phyloP scores from a whole-genome alignment of 192 early-diverging fungal species.

The Kickxella alabastrina region DNA sequence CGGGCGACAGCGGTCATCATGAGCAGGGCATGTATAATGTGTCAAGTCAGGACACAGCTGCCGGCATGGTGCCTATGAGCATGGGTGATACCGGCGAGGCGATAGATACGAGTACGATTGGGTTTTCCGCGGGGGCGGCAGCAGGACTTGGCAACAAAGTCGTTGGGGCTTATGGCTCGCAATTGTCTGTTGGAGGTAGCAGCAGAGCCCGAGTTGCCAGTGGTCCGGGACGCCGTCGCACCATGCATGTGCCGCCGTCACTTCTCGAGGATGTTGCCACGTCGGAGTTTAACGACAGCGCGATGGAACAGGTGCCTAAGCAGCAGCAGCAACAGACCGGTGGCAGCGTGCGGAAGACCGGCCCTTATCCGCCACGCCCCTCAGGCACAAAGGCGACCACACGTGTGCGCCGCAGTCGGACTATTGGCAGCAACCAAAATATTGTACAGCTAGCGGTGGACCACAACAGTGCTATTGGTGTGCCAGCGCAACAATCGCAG shows the following conservation, averaged over 20 bases:
- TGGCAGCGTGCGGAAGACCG: conserved; percentile 4
- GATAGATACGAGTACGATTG: background rate
- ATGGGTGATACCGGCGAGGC: conserved; percentile 19
- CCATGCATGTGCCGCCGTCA: conserved; percentile 48
- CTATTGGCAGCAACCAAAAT: conserved; percentile 22
- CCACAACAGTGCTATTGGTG: background rate
- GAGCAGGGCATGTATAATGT: background rate
- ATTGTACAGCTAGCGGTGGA: background rate
- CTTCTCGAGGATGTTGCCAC: conserved; percentile 42
- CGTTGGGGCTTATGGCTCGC: background rate
- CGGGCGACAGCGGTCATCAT: background rate
- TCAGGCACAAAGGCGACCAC: background rate
- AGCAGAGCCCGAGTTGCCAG: background rate
- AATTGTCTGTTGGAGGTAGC: background rate
- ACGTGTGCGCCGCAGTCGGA: conserved; percentile 30
- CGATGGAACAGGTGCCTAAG: no score
- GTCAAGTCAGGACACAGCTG: conserved; percentile 9
- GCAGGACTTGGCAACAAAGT: background rate
- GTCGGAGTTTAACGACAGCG: conserved; percentile 16
- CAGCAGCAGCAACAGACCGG: conserved; percentile 1
- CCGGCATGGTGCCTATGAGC: conserved; percentile 29
- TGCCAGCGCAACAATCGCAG: background rate
- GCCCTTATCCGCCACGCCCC: conserved; percentile 13
- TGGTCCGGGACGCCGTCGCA: conserved; percentile 28
- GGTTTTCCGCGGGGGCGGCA: background rate